Percentiles rank a stretch among this genome's conserved stretches.
phyloP scores from a whole-genome alignment of 306 rosid genomes.

The Quercus robur region DNA sequence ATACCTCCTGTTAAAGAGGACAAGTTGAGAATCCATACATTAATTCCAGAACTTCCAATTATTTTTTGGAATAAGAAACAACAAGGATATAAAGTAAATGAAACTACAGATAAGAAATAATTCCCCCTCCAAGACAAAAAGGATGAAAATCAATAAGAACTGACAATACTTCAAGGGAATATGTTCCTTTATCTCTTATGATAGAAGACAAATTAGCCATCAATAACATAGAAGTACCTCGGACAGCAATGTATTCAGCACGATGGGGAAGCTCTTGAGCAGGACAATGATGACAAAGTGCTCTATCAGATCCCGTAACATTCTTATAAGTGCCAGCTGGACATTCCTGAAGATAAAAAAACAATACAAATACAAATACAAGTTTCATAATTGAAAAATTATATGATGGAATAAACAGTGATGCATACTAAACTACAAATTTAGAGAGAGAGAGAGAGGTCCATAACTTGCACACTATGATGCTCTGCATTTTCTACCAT shows the following conservation, averaged over 20 bases:
- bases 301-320: slow-evolving; percentile 74
- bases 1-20: slow-evolving; percentile 67
- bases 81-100: slow-evolving; percentile 3
- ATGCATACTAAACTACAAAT: slow-evolving; percentile 20
- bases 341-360: slow-evolving; percentile 66
- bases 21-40: not conserved
- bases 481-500: not conserved
- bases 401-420: slow-evolving; percentile 14
- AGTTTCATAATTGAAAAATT: slow-evolving; percentile 10
- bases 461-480: not conserved
- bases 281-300: slow-evolving; percentile 81
- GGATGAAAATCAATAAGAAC: not conserved
- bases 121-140: not conserved
- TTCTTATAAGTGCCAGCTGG: slow-evolving; percentile 93
- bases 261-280: slow-evolving; percentile 75
- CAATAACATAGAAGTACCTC: slow-evolving; percentile 57
- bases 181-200: not conserved
- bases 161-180: not conserved
- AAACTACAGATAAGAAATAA: not conserved
- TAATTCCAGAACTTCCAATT: slow-evolving; percentile 1
- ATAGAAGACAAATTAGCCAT: slow-evolving; percentile 15
- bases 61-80: not conserved
- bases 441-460: slow-evolving; percentile 5
- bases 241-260: slow-evolving; percentile 64
- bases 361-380: not conserved